Base-by-base conservation (phyloP, 441 rosid species). In the Brassica balearica region DNA sequence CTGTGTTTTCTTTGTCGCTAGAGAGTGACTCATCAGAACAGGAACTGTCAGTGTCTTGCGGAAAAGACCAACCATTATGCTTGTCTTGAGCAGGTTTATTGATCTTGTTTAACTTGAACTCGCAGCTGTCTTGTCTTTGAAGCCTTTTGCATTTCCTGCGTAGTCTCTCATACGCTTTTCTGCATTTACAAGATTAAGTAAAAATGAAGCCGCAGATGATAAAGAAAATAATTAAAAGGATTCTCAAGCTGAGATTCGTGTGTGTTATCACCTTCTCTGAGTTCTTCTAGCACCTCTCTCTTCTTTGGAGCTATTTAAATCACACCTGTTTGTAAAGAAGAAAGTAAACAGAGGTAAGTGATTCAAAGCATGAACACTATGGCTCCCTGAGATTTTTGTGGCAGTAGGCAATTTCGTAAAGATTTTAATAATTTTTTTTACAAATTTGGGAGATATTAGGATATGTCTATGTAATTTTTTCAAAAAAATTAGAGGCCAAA, bases 91-190 rank as follows among this genome's bases (percentile, higher is more conserved):
- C 25, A 61, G 65, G 3, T 70, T 59, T 81, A 65, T 74, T 67
- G 43, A 71, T 71, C 32, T 79, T 86, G 73, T 77, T 78, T 58
- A 77, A 48, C 80, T 86, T 84, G 43, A 69, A 81, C 81, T 41
- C 48, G 19, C 76, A 74, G 53, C 71, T 78, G 63, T 69, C 48
- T 25, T 38, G 82, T 77, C 79, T 89, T 55, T 85, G 84, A 27
- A 91, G 83, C 67, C 61, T 83, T 71, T 78, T 78, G 65, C 96
- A 90, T 53, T 80, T 80, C 75, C 87, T 87, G 17, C 95, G 90
- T 5, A 93, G 86, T 77, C 87, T 86, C 86, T 93, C 96, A 82
- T 90, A 93, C 69, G 84, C 85, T 82, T 88, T 87, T 79, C 98
- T 93, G 86, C 83, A 83, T 2, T 48, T 43, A 68, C 11, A 77